Conservation (phyloP, 345 rosid species). For the Brassica rapa region DNA sequence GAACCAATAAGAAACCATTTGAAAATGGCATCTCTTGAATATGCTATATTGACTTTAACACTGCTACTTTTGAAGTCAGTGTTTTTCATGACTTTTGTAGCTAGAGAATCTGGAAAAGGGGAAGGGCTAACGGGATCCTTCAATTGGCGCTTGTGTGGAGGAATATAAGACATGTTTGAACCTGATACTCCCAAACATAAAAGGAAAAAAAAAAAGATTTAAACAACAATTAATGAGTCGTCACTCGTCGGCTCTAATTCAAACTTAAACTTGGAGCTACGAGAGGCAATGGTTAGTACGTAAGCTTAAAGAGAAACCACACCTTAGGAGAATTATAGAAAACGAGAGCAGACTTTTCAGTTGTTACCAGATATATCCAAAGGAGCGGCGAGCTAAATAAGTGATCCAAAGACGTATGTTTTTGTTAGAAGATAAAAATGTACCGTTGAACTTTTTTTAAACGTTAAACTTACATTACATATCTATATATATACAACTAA, state of each 20-base stretch:
- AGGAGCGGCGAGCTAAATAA: background rate
- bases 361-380: background rate
- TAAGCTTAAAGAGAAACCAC: background rate
- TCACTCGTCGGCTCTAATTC: background rate
- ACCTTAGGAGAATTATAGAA: background rate
- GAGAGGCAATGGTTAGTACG: background rate
- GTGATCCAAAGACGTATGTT: background rate
- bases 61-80: constrained; percentile 18
- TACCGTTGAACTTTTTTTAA: too few species aligned
- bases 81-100: constrained; percentile 41
- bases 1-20: constrained; percentile 56
- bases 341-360: background rate
- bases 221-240: background rate
- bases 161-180: constrained; percentile 58
- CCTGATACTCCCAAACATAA: background rate
- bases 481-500: background rate
- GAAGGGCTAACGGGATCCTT: constrained; percentile 35
- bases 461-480: background rate
- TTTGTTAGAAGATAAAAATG: background rate
- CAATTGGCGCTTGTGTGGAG: constrained; percentile 60
- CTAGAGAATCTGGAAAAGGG: constrained; percentile 43
- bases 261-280: background rate
- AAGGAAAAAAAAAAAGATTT: background rate
- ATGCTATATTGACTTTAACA: constrained; percentile 34
- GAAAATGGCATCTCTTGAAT: constrained; percentile 38